phyloP scores from a whole-genome alignment of 2,329 filamentous ascomycete genomes.

The Acephala macrosclerotiorum region DNA sequence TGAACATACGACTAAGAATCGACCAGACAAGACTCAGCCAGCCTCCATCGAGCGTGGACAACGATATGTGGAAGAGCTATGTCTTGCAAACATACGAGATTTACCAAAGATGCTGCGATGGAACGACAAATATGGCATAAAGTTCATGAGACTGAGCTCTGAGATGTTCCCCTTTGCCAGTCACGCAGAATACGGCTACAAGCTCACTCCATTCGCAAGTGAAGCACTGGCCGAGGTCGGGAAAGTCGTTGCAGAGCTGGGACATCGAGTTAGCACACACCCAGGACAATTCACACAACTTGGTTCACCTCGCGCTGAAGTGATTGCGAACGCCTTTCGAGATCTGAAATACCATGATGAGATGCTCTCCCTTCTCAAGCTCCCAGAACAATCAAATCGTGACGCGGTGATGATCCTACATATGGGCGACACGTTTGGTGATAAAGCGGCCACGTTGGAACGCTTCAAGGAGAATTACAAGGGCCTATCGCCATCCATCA shows the following conservation, averaged over 20 bases:
- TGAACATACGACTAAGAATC: slow-evolving; percentile 84
- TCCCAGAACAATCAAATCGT: slow-evolving; percentile 79
- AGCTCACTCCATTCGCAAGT: slow-evolving; percentile 81
- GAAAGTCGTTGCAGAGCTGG: slow-evolving; percentile 76
- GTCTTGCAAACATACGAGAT: slow-evolving; percentile 83
- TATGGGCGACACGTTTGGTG: slow-evolving; percentile 89
- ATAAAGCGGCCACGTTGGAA: slow-evolving; percentile 62
- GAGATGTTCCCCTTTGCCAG: slow-evolving; percentile 98
- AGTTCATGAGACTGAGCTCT: slow-evolving; percentile 89
- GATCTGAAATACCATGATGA: slow-evolving; percentile 92
- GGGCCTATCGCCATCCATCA: slow-evolving; percentile 72
- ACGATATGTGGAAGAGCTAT: slow-evolving; percentile 77
- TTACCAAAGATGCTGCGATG: slow-evolving; percentile 86
- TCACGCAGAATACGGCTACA: slow-evolving; percentile 86
- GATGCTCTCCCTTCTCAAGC: slow-evolving; percentile 76
- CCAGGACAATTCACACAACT: slow-evolving; percentile 94
- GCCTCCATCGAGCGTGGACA: slow-evolving; percentile 72
- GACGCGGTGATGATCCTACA: slow-evolving; percentile 96
- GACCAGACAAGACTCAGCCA: slow-evolving; percentile 77
- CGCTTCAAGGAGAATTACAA: slow-evolving; percentile 60
- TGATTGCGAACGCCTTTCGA: slow-evolving; percentile 78
- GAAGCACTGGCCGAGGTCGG: slow-evolving; percentile 80
- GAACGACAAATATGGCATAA: slow-evolving; percentile 93
- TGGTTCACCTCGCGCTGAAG: slow-evolving; percentile 79
- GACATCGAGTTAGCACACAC: slow-evolving; percentile 88